phyloP scores from a whole-genome alignment of 768 basidiomycete species.

The Agrocybe praecox region DNA sequence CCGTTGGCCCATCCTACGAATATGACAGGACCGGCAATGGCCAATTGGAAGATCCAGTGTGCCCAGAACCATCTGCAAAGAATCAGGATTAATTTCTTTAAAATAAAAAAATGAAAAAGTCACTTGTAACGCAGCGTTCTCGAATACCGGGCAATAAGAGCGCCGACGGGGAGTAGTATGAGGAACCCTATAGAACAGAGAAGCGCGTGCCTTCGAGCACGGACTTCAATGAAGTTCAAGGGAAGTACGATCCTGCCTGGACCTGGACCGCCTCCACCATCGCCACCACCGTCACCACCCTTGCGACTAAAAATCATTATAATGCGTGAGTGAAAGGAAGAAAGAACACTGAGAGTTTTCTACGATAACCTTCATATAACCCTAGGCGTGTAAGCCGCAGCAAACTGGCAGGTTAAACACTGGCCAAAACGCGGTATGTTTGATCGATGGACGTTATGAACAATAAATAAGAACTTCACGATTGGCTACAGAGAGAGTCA shows the following conservation, averaged over 20 bases:
- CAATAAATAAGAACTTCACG: constrained; percentile 2
- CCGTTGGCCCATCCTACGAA: constrained; percentile 50
- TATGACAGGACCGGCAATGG: constrained; percentile 56
- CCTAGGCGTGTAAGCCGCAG: constrained; percentile 14
- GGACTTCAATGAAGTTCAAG: constrained; percentile 28
- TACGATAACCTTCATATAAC: constrained; percentile 8
- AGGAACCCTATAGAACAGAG: constrained; percentile 56
- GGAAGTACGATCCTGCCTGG: background rate
- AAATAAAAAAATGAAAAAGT: background rate
- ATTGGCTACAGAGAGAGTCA: constrained; percentile 2
- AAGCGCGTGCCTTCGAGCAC: constrained; percentile 50
- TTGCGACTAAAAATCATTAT: background rate
- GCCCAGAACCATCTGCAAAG: constrained; percentile 47
- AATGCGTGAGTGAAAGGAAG: background rate
- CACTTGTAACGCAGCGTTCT: constrained; percentile 49
- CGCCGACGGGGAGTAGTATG: constrained; percentile 60
- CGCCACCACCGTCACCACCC: background rate
- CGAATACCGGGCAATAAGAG: constrained; percentile 53
- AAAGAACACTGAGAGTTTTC: background rate
- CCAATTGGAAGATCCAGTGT: constrained; percentile 52
- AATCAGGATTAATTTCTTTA: background rate
- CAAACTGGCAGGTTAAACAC: constrained; percentile 10
- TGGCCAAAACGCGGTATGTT: background rate
- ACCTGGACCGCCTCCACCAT: background rate
- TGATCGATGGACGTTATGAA: constrained; percentile 5